These are phyloP conservation scores for Solanum tacnaense DNA, from an alignment of 257 asterid genomes.

Conservation along the genomic window DNA sequence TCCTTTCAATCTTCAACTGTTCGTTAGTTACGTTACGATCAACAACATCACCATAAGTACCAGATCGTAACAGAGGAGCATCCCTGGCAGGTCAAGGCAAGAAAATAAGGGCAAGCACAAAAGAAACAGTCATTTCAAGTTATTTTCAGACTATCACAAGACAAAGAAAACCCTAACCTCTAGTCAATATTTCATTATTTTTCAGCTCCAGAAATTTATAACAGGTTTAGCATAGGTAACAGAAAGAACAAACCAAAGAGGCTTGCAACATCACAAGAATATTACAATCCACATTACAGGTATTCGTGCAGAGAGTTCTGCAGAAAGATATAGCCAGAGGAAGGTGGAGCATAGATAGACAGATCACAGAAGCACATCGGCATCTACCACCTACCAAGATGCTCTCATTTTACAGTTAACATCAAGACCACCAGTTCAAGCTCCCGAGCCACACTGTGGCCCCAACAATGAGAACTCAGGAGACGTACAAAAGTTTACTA, in stretches of 20 bases:
- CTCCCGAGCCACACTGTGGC: neutral
- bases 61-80: constrained; percentile 50
- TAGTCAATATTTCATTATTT: neutral
- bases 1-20: constrained; percentile 58
- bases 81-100: constrained; percentile 48
- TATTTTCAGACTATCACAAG: neutral
- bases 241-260: neutral
- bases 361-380: neutral
- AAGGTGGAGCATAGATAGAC: neutral
- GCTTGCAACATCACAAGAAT: neutral
- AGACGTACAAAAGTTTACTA: neutral
- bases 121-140: neutral
- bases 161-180: neutral
- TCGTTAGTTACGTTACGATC: constrained; percentile 33
- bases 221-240: neutral
- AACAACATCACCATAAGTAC: constrained; percentile 41
- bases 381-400: neutral
- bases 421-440: neutral
- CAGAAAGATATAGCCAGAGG: neutral
- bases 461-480: neutral
- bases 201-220: neutral
- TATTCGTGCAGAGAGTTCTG: neutral
- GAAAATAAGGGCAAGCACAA: neutral
- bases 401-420: neutral
- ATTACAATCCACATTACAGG: neutral